Percentiles rank a stretch among this genome's conserved stretches.
phyloP scores from a whole-genome alignment of 164 flowering plant species.

The Umbilicus rupestris region DNA sequence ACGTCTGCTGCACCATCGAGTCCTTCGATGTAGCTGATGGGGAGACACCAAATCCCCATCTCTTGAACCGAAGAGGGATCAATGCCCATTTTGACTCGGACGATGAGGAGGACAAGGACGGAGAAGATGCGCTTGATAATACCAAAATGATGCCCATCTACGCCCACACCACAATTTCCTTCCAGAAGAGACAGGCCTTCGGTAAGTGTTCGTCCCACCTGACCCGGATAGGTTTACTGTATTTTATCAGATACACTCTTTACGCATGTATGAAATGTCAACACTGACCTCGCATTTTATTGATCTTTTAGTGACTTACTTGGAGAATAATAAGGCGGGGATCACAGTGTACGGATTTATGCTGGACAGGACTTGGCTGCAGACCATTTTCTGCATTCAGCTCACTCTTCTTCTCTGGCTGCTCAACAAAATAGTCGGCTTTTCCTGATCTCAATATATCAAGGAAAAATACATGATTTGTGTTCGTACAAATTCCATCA shows the following conservation, averaged over 20 bases:
- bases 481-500: too few relatives aligned
- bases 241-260: too few relatives aligned
- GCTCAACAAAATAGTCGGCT: constrained; percentile 65
- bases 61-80: constrained; percentile 8
- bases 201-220: constrained; percentile 41
- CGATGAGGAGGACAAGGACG: constrained; percentile 38
- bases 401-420: constrained; percentile 81
- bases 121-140: constrained; percentile 60
- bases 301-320: constrained; percentile 57
- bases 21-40: constrained; percentile 42
- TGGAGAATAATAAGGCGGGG: constrained; percentile 91
- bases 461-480: background rate
- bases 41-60: constrained; percentile 38
- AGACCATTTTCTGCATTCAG: constrained; percentile 59
- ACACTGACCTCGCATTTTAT: too few relatives aligned
- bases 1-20: constrained; percentile 73
- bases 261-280: too few relatives aligned
- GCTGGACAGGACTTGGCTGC: constrained; percentile 65
- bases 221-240: too few relatives aligned
- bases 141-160: constrained; percentile 35
- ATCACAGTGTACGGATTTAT: constrained; percentile 73
- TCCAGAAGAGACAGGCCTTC: constrained; percentile 67
- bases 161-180: constrained; percentile 53
- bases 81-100: constrained; percentile 20
- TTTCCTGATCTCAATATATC: constrained; percentile 20